These are phyloP conservation scores for Ceratocystis lukuohia DNA, from an alignment of 2,329 filamentous ascomycete genomes.

Conservation along the genomic window DNA sequence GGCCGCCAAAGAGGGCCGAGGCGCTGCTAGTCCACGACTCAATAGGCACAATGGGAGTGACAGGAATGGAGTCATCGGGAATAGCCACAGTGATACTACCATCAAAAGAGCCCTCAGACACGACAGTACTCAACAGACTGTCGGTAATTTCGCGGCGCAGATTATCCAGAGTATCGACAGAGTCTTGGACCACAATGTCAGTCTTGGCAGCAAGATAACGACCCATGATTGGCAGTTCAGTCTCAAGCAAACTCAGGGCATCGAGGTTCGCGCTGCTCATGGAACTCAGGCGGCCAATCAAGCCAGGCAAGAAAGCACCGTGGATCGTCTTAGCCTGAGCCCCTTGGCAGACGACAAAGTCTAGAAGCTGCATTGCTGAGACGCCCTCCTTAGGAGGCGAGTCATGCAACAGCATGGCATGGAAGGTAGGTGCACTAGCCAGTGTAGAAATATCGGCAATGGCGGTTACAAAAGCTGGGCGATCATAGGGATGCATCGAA, in stretches of 20 bases:
- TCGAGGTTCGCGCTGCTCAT: constrained; percentile 42
- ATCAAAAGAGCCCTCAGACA: background rate
- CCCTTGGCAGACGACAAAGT: constrained; percentile 32
- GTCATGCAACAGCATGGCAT: constrained; percentile 30
- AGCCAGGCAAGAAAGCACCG: constrained; percentile 30
- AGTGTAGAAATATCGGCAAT: constrained; percentile 34
- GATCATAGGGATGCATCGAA: constrained; percentile 2
- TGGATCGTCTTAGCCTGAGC: constrained; percentile 29
- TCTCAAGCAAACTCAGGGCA: constrained; percentile 49
- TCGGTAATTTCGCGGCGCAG: constrained; percentile 33
- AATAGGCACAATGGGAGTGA: background rate
- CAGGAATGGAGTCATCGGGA: background rate
- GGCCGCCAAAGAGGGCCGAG: background rate
- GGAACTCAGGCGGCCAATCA: constrained; percentile 43
- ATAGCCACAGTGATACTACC: background rate
- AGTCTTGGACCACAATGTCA: constrained; percentile 36
- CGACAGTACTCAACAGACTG: constrained; percentile 4
- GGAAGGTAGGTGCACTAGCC: constrained; percentile 33
- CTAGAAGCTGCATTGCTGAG: constrained; percentile 33
- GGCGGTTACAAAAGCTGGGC: constrained; percentile 3
- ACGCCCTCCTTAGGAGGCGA: constrained; percentile 27
- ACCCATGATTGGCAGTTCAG: constrained; percentile 49
- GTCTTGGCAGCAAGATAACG: constrained; percentile 40
- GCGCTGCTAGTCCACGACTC: constrained; percentile 3
- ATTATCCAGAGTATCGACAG: constrained; percentile 35